Base-by-base conservation (phyloP, 2,329 filamentous ascomycete genomes). In the Colletotrichum cereale region DNA sequence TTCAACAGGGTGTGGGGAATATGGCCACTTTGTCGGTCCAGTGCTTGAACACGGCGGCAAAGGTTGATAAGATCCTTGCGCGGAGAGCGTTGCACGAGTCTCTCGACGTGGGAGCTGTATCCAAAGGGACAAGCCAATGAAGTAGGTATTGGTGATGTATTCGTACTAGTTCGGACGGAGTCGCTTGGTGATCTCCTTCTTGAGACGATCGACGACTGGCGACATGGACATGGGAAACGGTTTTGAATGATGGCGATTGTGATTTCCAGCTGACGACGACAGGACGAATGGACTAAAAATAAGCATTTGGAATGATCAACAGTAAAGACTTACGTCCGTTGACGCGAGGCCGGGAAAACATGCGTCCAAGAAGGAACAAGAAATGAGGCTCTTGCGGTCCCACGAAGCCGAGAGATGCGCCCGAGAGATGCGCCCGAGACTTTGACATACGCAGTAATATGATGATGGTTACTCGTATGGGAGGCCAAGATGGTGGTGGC, bases 391-490 rank as follows among this genome's bases (percentile, higher is more conserved):
- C 69, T 50, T 21, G 16, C 24, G 16, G 38, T 26, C 10, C 63
- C 64, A 62, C 44, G 58, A 62, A 44, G 64, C 40, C 63, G 52
- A 57, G 68, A 67, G 44, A 67, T 67, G 64, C 64, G 53, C 24
- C 69, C 65, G 69, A 72, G 65, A 72, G n/a, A n/a, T n/a, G 64
- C 64, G 53, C 24, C 69, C 65, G 69, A 72, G 65, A 72, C 61
- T 50, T 48, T 50, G 26, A 52, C 48, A 18, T 34, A 18, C n/a
- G n/a, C n/a, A n/a, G n/a, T n/a, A n/a, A n/a, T n/a, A n/a, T n/a
- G n/a, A n/a, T n/a, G n/a, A n/a, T n/a, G n/a, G 8, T 18, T 42
- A 18, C 40, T 21, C 40, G 40, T 42, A 8, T 42, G 40, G 26
- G 21, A 58, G 38, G 57, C 58, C 52, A 68, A 62, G 56, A 66